phyloP scores from a whole-genome alignment of 2,329 filamentous ascomycete species.

The Diplodia corticola region DNA sequence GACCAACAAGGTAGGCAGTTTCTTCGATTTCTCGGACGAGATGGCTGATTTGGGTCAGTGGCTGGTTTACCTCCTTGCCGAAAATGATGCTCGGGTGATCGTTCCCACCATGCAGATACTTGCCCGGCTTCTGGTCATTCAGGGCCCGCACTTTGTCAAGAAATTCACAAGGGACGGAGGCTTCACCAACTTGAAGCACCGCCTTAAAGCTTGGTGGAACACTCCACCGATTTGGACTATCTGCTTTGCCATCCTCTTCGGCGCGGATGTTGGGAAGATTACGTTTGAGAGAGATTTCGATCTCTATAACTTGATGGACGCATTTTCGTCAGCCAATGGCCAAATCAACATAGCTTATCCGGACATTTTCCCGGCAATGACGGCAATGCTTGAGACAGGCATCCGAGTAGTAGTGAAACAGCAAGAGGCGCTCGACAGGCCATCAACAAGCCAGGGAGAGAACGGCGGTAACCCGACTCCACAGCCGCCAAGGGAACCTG shows the following conservation, averaged over 20 bases:
- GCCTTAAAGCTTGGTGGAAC: constrained; percentile 86
- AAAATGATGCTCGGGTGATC: constrained; percentile 81
- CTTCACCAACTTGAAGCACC: constrained; percentile 79
- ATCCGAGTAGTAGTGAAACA: constrained; percentile 63
- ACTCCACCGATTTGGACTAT: constrained; percentile 81
- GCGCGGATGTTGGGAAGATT: constrained; percentile 72
- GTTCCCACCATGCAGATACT: constrained; percentile 80
- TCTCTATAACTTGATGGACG: constrained; percentile 69
- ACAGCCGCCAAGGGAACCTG: constrained; percentile 31
- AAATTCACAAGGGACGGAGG: constrained; percentile 91
- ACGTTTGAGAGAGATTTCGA: constrained; percentile 74
- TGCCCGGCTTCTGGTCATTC: constrained; percentile 76
- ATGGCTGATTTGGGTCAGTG: constrained; percentile 57
- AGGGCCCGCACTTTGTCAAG: constrained; percentile 76
- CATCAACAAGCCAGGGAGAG: constrained; percentile 9
- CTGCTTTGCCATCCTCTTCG: constrained; percentile 86
- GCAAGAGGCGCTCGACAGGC: constrained; percentile 13
- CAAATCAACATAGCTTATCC: constrained; percentile 69
- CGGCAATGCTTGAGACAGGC: constrained; percentile 83
- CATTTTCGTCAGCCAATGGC: constrained; percentile 58
- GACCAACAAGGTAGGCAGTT: constrained; percentile 75
- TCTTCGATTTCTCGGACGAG: constrained; percentile 32
- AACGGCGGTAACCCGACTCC: constrained; percentile 34
- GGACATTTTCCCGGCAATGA: constrained; percentile 77
- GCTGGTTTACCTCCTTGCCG: constrained; percentile 86